A percentile compares a stretch with the other conserved stretches of the same genome.
Evolutionary conservation across 2,329 filamentous ascomycete species (phyloP).

Genomic region (Calonectria fujianensis): DNA sequence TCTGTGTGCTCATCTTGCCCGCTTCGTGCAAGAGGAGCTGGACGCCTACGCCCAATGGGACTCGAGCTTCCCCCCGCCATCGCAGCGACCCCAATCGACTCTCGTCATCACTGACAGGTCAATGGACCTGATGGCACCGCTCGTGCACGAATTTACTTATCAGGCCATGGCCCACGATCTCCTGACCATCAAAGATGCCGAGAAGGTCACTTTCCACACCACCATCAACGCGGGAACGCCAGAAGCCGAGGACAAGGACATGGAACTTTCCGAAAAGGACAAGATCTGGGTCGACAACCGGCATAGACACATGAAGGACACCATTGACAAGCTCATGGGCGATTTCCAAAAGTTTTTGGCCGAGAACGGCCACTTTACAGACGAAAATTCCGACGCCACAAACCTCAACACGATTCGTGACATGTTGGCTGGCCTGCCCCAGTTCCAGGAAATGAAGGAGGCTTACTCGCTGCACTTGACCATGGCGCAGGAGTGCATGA

Average conservation of each 20-base stretch:
- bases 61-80: constrained; percentile 87
- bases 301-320: constrained; percentile 98
- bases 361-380: constrained; percentile 93
- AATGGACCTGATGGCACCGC: constrained; percentile 91
- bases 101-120: constrained; percentile 92
- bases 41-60: constrained; percentile 92
- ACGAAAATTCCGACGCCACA: constrained; percentile 80
- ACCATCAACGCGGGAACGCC: constrained; percentile 83
- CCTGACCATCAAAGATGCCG: constrained; percentile 89
- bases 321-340: constrained; percentile 92
- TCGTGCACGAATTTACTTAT: constrained; percentile 98
- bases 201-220: constrained; percentile 91
- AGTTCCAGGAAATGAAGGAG: constrained; percentile 97
- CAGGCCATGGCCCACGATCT: constrained; percentile 98
- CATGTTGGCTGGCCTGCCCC: constrained; percentile 95
- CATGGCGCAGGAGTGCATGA: constrained; percentile 99
- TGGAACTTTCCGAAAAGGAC: constrained; percentile 93
- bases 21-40: constrained; percentile 93
- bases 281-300: constrained; percentile 96
- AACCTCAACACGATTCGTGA: constrained; percentile 95
- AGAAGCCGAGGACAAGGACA: constrained; percentile 87
- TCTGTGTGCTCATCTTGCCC: constrained; percentile 89
- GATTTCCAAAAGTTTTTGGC: constrained; percentile 95
- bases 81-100: constrained; percentile 85
- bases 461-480: constrained; percentile 94